Conservation (phyloP, 306 rosid genomes). For the Quercus aquifolioides region DNA sequence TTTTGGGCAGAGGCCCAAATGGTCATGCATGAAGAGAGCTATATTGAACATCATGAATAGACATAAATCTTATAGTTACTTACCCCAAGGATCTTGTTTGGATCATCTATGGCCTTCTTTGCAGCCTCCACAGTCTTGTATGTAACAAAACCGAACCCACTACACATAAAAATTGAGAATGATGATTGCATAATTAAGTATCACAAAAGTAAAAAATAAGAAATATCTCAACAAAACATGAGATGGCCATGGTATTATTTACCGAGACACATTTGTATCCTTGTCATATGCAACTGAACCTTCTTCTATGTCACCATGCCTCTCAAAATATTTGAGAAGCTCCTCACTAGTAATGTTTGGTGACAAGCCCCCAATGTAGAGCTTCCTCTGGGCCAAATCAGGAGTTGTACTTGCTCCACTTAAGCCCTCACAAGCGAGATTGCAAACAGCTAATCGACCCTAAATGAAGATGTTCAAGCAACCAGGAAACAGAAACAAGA, state of each 20-base stretch:
- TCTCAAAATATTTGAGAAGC: slow-evolving; percentile 54
- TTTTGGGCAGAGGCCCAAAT: background rate
- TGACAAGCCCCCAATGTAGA: slow-evolving; percentile 69
- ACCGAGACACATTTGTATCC: slow-evolving; percentile 74
- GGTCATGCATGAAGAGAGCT: background rate
- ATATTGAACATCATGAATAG: background rate
- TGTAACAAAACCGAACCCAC: slow-evolving; percentile 83
- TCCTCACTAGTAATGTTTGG: slow-evolving; percentile 69
- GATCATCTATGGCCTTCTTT: slow-evolving; percentile 76
- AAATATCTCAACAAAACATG: slow-evolving; percentile 1
- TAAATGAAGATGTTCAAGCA: slow-evolving; percentile 23
- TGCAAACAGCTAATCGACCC: slow-evolving; percentile 77
- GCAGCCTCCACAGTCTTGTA: slow-evolving; percentile 65
- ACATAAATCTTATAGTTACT: slow-evolving; percentile 15
- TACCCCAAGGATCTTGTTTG: slow-evolving; percentile 66
- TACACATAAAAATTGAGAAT: slow-evolving; percentile 23
- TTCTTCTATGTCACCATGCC: slow-evolving; percentile 81
- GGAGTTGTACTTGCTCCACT: slow-evolving; percentile 54
- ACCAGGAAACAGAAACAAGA: background rate
- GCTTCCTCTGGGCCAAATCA: slow-evolving; percentile 75
- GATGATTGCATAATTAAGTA: background rate
- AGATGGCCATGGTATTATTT: background rate
- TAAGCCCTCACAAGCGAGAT: slow-evolving; percentile 66
- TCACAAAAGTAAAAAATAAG: background rate
- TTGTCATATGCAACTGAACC: slow-evolving; percentile 84